phyloP scores from a whole-genome alignment of 345 rosid genomes.

The Luvunga scandens region DNA sequence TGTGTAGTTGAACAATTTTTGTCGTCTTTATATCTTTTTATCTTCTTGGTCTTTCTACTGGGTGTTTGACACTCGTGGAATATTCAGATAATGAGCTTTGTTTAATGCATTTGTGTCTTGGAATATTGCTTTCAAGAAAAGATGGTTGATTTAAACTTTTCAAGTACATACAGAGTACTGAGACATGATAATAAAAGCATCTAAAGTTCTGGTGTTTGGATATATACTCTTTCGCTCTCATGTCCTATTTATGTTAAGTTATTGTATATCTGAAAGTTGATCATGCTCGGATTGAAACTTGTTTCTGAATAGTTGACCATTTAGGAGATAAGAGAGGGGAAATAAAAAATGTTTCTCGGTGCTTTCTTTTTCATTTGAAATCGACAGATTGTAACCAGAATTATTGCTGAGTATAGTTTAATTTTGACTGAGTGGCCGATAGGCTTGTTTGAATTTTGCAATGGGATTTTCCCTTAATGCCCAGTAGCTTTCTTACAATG shows the following conservation, averaged over 20 bases:
- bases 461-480: background rate
- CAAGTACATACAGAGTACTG: background rate
- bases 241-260: background rate
- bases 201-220: background rate
- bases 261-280: background rate
- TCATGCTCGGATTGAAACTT: background rate
- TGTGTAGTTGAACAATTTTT: background rate
- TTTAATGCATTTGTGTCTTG: background rate
- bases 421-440: background rate
- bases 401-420: background rate
- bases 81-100: background rate
- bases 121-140: background rate
- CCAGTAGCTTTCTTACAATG: background rate
- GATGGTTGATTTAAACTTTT: background rate
- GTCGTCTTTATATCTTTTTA: background rate
- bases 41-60: background rate
- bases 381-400: background rate
- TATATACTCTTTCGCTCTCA: slow-evolving; percentile 4
- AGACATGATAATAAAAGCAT: background rate
- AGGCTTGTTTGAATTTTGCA: background rate
- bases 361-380: slow-evolving; percentile 1
- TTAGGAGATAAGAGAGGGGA: background rate
- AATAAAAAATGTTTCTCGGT: background rate
- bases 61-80: slow-evolving; percentile 4
- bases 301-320: background rate